Conservation (phyloP, 495 filamentous ascomycete species). For the Mycothermus thermophilus region DNA sequence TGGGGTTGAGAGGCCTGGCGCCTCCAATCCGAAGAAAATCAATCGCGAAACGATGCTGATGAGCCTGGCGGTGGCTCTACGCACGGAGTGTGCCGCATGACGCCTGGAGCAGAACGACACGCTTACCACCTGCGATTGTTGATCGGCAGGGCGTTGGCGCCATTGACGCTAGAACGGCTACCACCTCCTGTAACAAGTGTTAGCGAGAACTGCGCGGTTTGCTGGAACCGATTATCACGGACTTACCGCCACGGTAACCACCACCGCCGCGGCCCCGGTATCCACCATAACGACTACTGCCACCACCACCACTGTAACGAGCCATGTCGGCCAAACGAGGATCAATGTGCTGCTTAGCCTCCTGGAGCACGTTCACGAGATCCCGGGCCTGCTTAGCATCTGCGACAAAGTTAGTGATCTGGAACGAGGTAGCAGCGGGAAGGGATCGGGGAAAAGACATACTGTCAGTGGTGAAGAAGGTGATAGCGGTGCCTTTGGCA, state of each 20-base stretch:
- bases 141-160: constrained; percentile 33
- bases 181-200: constrained; percentile 4
- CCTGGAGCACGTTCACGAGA: constrained; percentile 77
- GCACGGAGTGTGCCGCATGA: no score
- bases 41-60: constrained; percentile 2
- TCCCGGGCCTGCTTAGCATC: constrained; percentile 96
- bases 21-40: constrained; percentile 1
- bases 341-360: constrained; percentile 98
- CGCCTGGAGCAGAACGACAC: no score
- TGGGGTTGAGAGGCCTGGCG: constrained; percentile 6
- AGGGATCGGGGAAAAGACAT: constrained; percentile 29
- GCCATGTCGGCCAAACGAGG: constrained; percentile 91
- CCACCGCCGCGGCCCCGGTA: constrained; percentile 26
- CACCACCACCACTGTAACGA: constrained; percentile 79
- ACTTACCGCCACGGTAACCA: constrained; percentile 25
- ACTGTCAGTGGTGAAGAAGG: constrained; percentile 98
- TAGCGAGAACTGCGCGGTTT: constrained; percentile 1
- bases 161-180: constrained; percentile 21
- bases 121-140: constrained; percentile 36
- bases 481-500: constrained; percentile 83
- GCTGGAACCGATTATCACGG: constrained; percentile 16
- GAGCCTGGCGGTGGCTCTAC: no score
- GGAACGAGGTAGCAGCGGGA: not conserved
- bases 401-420: constrained; percentile 31
- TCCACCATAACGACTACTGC: constrained; percentile 54